These are phyloP conservation scores for Eutypa lata DNA, from an alignment of 2,329 filamentous ascomycete species.

Conservation along the genomic window DNA sequence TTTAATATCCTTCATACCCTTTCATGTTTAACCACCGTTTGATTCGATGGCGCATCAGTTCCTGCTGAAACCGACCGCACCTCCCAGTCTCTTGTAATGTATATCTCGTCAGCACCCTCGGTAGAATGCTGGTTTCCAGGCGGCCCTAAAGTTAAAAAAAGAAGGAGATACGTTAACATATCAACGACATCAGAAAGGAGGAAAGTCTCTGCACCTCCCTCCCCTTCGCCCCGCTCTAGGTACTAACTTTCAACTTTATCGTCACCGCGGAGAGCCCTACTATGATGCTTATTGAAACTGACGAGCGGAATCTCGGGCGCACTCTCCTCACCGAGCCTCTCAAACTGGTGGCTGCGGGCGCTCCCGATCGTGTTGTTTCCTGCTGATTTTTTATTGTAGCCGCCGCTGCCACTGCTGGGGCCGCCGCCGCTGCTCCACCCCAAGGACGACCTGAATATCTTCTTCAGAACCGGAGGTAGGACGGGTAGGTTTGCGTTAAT, in stretches of 20 bases:
- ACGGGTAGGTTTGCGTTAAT: constrained; percentile 21
- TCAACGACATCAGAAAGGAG: too few relatives aligned
- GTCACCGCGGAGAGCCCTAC: not conserved
- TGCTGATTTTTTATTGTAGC: not conserved
- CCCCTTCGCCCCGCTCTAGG: not conserved
- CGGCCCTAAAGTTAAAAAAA: too few relatives aligned
- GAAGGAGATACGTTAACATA: too few relatives aligned
- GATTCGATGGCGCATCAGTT: too few relatives aligned
- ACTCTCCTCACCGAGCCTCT: not conserved
- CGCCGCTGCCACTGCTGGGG: not conserved
- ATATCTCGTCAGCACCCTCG: too few relatives aligned
- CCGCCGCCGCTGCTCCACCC: too few relatives aligned
- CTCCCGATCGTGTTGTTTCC: not conserved
- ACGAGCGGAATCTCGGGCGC: not conserved
- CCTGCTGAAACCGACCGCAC: too few relatives aligned
- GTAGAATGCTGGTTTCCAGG: too few relatives aligned
- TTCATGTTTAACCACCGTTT: too few relatives aligned
- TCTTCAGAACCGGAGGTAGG: constrained; percentile 12
- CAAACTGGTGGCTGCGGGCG: not conserved
- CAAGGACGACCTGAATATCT: constrained; percentile 5
- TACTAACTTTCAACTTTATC: not conserved
- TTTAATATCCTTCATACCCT: too few relatives aligned
- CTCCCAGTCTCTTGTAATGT: too few relatives aligned
- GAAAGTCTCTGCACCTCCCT: too few relatives aligned
- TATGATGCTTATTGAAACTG: not conserved